phyloP scores from a whole-genome alignment of 441 rosid genomes.

The Erysimum pusillum region DNA sequence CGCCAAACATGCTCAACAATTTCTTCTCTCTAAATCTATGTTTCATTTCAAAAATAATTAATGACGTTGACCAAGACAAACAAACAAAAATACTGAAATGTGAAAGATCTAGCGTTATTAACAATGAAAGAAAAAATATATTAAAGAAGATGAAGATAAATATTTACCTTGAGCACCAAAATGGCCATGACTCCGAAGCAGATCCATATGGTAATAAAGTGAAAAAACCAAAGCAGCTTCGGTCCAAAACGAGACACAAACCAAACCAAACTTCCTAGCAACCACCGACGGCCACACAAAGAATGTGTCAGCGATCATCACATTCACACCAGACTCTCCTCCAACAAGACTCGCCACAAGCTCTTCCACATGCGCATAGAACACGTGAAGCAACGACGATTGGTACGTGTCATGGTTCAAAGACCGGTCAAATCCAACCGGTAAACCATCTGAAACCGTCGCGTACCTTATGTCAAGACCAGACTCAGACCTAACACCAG shows the following conservation, averaged over 20 bases:
- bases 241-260: slow-evolving; percentile 73
- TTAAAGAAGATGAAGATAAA: background rate
- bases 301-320: slow-evolving; percentile 69
- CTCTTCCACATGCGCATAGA: slow-evolving; percentile 66
- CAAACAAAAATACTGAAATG: background rate
- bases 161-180: slow-evolving; percentile 60
- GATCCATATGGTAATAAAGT: slow-evolving; percentile 70
- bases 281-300: slow-evolving; percentile 64
- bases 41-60: slow-evolving; percentile 12
- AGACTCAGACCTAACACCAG: slow-evolving; percentile 49
- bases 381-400: slow-evolving; percentile 51
- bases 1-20: slow-evolving; percentile 11
- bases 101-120: slow-evolving; percentile 25
- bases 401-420: slow-evolving; percentile 65
- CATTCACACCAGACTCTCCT: slow-evolving; percentile 51
- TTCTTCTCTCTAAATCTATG: slow-evolving; percentile 1
- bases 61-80: slow-evolving; percentile 38
- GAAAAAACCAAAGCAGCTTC: slow-evolving; percentile 72
- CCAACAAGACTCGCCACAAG: slow-evolving; percentile 51
- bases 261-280: slow-evolving; percentile 62
- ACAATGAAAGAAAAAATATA: background rate
- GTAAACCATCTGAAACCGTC: slow-evolving; percentile 70
- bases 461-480: slow-evolving; percentile 66
- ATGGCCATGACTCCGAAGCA: slow-evolving; percentile 66
- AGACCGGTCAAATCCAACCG: slow-evolving; percentile 60